Conservation (phyloP, 2,329 filamentous ascomycete species). For the Fusarium albosuccineum region DNA sequence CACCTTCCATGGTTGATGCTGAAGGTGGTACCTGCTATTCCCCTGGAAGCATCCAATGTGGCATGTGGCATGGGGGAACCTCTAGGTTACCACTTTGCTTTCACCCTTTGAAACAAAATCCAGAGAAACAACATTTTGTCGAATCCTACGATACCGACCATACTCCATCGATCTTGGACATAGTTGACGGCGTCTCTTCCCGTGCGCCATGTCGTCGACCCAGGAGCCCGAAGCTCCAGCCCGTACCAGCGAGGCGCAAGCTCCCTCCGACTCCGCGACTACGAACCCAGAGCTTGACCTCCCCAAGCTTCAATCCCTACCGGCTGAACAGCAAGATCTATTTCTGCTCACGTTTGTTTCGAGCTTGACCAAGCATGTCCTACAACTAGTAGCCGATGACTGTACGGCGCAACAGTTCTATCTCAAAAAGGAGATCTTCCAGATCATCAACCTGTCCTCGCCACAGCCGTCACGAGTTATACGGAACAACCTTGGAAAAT, state of each 20-base stretch:
- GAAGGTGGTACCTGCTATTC: slow-evolving; percentile 26
- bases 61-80: slow-evolving; percentile 45
- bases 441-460: slow-evolving; percentile 87
- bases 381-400: slow-evolving; percentile 79
- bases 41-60: slow-evolving; percentile 30
- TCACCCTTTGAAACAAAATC: slow-evolving; percentile 30
- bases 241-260: slow-evolving; percentile 48
- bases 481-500: slow-evolving; percentile 87
- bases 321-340: slow-evolving; percentile 94
- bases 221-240: slow-evolving; percentile 53
- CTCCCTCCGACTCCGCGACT: slow-evolving; percentile 56
- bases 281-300: slow-evolving; percentile 86
- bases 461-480: slow-evolving; percentile 90
- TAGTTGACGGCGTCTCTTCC: slow-evolving; percentile 37
- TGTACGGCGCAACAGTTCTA: slow-evolving; percentile 90
- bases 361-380: slow-evolving; percentile 83
- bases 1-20: slow-evolving; percentile 27
- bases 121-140: slow-evolving; percentile 24
- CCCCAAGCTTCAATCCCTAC: slow-evolving; percentile 87
- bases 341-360: slow-evolving; percentile 92
- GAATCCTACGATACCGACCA: slow-evolving; percentile 19
- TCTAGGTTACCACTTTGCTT: slow-evolving; percentile 41
- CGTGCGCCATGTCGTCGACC: slow-evolving; percentile 53
- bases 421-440: slow-evolving; percentile 93
- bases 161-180: slow-evolving; percentile 18